Evolutionary conservation across 2,329 filamentous ascomycete genomes (phyloP), one percentile per base, ranked within the genome.

Genomic region (Aspergillus jensenii): DNA sequence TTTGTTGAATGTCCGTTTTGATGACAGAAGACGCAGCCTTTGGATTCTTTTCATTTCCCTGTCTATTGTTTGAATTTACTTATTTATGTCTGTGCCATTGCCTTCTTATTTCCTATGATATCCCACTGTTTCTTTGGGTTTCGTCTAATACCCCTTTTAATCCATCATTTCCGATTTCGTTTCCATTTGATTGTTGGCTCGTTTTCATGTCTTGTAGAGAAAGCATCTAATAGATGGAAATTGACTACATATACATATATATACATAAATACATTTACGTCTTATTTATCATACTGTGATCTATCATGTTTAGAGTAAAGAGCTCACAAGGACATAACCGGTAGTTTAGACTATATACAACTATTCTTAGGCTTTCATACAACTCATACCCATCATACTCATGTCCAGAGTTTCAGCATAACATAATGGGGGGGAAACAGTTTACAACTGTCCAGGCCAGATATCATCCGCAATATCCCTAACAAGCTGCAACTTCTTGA

Each of bases 391-490:
- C 37, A 44, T 58, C 45, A 15, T 37, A 25, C 15, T 19, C 19
- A 40, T 41, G 45, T 47, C 31, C 27, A 33, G 12, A 19, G 45
- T 23, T 47, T 27, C 45, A 1, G 27, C 11, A 14, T 14, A 31
- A 7, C 6, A 47, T 0, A 14, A 27, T 3, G 4, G 11, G n/a
- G 12, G 33, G 21, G 12, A 43, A 41, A 46, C 51, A 39, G 40
- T 47, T 67, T 62, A 84, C 62, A 77, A 70, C 75, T 84, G 75
- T 19, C 79, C 79, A 4, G 81, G 80, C 90, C 89, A 93, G 58
- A 92, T 83, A 67, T 88, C 84, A 68, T 91, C 84, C 3, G 90
- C 89, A 67, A 93, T 85, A 65, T 85, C 79, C 62, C 89, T 83
- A 17, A 92, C 87, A 52, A 93, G 76, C 63, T 83, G 79, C 67